Conservation (phyloP, 1,284 basidiomycete species). For the Trametes polyzona region DNA sequence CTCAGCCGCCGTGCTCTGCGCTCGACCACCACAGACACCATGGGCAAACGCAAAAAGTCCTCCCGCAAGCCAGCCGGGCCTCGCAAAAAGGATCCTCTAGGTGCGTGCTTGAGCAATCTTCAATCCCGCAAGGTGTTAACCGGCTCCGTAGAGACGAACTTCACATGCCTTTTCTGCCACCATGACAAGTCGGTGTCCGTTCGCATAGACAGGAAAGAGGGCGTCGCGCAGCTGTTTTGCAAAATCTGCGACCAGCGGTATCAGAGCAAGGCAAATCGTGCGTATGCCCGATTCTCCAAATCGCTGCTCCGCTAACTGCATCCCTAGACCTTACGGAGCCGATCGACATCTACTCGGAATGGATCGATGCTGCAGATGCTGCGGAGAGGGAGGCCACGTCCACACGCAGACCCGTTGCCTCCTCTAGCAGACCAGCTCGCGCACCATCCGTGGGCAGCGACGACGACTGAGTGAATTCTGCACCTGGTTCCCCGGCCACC, state of each 20-base stretch:
- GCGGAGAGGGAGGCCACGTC: constrained; percentile 63
- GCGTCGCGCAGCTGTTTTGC: constrained; percentile 76
- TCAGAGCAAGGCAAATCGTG: constrained; percentile 84
- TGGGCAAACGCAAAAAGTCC: constrained; percentile 89
- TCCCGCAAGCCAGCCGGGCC: constrained; percentile 69
- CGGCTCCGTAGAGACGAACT: constrained; percentile 63
- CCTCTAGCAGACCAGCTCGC: constrained; percentile 54
- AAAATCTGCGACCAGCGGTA: constrained; percentile 82
- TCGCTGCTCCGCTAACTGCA: constrained; percentile 11
- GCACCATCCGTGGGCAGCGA: constrained; percentile 44
- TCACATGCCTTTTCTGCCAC: constrained; percentile 89
- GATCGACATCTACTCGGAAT: constrained; percentile 90
- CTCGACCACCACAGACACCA: constrained; percentile 35
- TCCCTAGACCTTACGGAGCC: constrained; percentile 78
- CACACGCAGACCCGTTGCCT: constrained; percentile 57
- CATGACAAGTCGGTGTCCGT: constrained; percentile 90
- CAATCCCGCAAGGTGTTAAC: neutral
- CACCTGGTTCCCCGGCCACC: neutral
- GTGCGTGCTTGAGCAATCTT: constrained; percentile 44
- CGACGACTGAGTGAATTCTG: constrained; percentile 38
- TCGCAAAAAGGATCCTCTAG: constrained; percentile 69
- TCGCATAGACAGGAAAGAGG: constrained; percentile 83
- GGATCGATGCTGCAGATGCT: constrained; percentile 90
- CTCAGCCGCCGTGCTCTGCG: no score
- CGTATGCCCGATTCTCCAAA: constrained; percentile 40